Percentiles rank a stretch among this genome's conserved stretches.
Conservation (phyloP, 2,329 filamentous ascomycete genomes). For the Botrytis hyacinthi region DNA sequence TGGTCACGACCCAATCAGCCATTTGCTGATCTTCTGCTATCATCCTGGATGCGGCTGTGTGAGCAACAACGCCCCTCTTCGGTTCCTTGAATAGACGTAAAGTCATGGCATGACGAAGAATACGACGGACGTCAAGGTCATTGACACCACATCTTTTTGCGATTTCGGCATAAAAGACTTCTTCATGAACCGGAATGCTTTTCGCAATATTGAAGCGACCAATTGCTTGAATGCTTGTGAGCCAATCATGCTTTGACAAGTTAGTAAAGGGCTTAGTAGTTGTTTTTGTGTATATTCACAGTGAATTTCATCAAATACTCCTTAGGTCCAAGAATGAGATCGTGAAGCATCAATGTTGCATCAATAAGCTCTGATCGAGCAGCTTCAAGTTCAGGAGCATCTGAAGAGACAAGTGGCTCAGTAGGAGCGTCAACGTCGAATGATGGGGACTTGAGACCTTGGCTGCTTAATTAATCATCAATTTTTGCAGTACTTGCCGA, state of each 20-base stretch:
- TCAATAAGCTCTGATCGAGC: not conserved
- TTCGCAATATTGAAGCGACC: constrained; percentile 27
- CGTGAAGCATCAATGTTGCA: not conserved
- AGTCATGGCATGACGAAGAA: constrained; percentile 32
- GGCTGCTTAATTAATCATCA: not conserved
- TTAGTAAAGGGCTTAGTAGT: not conserved
- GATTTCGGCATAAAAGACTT: constrained; percentile 29
- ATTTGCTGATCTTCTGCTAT: constrained; percentile 26
- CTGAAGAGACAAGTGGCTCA: not conserved
- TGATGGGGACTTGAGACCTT: not conserved
- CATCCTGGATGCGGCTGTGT: constrained; percentile 30
- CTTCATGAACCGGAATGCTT: constrained; percentile 25
- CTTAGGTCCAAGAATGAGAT: constrained; percentile 4
- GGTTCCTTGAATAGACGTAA: constrained; percentile 32
- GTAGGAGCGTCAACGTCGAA: constrained; percentile 1
- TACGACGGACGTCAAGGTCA: constrained; percentile 21
- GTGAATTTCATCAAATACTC: not conserved
- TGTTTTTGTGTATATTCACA: not conserved
- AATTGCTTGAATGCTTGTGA: constrained; percentile 30
- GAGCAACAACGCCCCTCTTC: constrained; percentile 23
- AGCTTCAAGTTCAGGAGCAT: not conserved
- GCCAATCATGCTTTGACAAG: not conserved
- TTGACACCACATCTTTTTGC: constrained; percentile 24
- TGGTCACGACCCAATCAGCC: constrained; percentile 9
- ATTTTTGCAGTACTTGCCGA: constrained; percentile 2